Conservation (phyloP, 75 land plant species). For the Adiantum capillusveneris region DNA sequence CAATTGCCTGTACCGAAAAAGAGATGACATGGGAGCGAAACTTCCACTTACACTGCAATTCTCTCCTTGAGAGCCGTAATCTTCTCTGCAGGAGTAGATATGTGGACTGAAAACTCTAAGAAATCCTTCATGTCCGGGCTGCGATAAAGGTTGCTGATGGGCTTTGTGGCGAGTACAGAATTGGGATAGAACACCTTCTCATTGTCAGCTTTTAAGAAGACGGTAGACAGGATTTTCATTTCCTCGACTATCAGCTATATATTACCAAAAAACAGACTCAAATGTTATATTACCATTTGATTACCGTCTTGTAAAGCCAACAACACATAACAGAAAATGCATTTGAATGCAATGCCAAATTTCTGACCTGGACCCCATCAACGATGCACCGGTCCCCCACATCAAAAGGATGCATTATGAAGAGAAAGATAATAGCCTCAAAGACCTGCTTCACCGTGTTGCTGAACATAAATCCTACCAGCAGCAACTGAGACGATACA, state of each 20-base stretch:
- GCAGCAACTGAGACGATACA: slow-evolving; percentile 73
- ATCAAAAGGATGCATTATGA: slow-evolving; percentile 92
- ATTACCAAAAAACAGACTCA: background rate
- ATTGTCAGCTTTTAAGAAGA: slow-evolving; percentile 76
- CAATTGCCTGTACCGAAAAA: background rate
- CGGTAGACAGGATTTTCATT: slow-evolving; percentile 91
- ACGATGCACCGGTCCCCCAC: slow-evolving; percentile 92
- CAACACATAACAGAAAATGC: background rate
- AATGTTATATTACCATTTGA: background rate
- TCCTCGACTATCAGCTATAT: slow-evolving; percentile 83
- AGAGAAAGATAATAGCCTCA: slow-evolving; percentile 88
- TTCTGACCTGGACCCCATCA: slow-evolving; percentile 77
- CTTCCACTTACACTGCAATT: slow-evolving; percentile 34
- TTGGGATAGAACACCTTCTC: slow-evolving; percentile 78
- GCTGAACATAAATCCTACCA: slow-evolving; percentile 81
- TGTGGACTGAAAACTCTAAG: slow-evolving; percentile 58
- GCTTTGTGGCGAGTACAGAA: slow-evolving; percentile 49
- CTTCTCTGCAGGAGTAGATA: slow-evolving; percentile 73
- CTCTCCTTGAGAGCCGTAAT: slow-evolving; percentile 48
- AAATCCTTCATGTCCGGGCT: slow-evolving; percentile 94
- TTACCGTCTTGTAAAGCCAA: background rate
- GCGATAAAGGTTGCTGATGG: slow-evolving; percentile 70
- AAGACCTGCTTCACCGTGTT: slow-evolving; percentile 83
- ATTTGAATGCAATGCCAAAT: background rate
- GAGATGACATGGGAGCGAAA: background rate